Conservation (phyloP, 345 rosid species). For the Populus alba region DNA sequence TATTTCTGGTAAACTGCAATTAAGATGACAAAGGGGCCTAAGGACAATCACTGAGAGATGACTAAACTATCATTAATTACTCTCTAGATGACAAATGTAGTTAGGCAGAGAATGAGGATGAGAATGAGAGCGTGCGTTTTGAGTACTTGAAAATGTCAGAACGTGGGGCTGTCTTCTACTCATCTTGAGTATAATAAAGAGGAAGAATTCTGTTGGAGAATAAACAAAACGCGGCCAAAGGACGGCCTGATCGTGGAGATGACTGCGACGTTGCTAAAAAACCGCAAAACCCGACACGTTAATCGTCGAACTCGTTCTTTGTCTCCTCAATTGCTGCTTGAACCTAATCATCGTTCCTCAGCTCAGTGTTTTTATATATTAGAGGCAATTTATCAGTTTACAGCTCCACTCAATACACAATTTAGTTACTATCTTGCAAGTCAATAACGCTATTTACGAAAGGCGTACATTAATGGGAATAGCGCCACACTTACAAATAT, state of each 20-base stretch:
- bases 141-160: conserved; percentile 24
- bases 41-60: conserved; percentile 25
- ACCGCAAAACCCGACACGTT: conserved; percentile 30
- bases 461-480: not conserved
- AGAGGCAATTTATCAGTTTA: not conserved
- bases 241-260: conserved; percentile 55
- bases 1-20: conserved; percentile 21
- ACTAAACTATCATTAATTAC: conserved; percentile 15
- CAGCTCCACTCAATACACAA: not conserved
- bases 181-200: conserved; percentile 23
- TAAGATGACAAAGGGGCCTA: conserved; percentile 15
- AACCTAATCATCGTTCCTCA: conserved; percentile 28
- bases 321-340: conserved; percentile 29
- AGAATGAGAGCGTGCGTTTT: conserved; percentile 4
- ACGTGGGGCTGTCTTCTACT: conserved; percentile 41
- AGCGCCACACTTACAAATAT: not conserved
- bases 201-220: conserved; percentile 16
- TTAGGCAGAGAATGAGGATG: conserved; percentile 7
- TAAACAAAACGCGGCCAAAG: conserved; percentile 17
- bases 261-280: conserved; percentile 21
- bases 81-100: not conserved
- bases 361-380: not conserved
- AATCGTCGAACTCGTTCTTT: conserved; percentile 42
- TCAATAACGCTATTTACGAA: not conserved
- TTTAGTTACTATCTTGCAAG: not conserved